phyloP scores from a whole-genome alignment of 139 green algal genomes.

The Chlamydomonas urium region DNA sequence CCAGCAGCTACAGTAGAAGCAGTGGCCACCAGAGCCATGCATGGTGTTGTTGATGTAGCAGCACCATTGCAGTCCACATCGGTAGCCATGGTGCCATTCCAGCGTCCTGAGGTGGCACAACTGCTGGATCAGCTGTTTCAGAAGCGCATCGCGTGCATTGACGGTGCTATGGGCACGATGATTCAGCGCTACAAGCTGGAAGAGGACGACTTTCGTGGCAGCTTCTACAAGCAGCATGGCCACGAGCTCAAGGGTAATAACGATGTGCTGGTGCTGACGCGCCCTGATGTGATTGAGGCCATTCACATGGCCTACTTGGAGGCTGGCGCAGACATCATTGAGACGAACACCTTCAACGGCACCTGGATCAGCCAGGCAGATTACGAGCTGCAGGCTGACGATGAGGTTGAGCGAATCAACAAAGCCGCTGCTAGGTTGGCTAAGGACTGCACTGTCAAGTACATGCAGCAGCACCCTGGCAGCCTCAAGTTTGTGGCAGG shows the following conservation, averaged over 20 bases:
- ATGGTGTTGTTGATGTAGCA: not conserved
- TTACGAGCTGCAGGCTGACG: slow-evolving; percentile 80
- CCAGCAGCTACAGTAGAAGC: not conserved
- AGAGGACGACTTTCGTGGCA: slow-evolving; percentile 88
- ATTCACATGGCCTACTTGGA: slow-evolving; percentile 93
- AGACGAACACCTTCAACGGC: slow-evolving; percentile 99
- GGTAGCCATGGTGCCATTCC: not conserved
- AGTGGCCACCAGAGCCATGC: not conserved
- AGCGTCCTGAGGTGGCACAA: not conserved
- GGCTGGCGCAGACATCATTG: slow-evolving; percentile 93
- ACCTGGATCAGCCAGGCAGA: slow-evolving; percentile 89
- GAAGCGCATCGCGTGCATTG: slow-evolving; percentile 91
- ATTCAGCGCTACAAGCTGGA: slow-evolving; percentile 82
- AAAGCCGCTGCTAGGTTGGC: slow-evolving; percentile 77
- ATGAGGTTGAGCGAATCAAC: slow-evolving; percentile 92
- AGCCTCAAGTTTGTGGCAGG: slow-evolving; percentile 87
- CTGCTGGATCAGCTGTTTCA: slow-evolving; percentile 75
- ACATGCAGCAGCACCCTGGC: slow-evolving; percentile 74
- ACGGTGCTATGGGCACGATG: slow-evolving; percentile 92
- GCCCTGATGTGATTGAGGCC: slow-evolving; percentile 86
- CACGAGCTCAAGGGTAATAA: slow-evolving; percentile 98
- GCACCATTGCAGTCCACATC: not conserved
- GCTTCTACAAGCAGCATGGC: slow-evolving; percentile 65
- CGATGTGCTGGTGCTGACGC: slow-evolving; percentile 92
- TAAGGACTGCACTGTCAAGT: slow-evolving; percentile 65